These are phyloP conservation scores for Beta corolliflora DNA, from an alignment of 179 eudicot species.

Conservation along the genomic window DNA sequence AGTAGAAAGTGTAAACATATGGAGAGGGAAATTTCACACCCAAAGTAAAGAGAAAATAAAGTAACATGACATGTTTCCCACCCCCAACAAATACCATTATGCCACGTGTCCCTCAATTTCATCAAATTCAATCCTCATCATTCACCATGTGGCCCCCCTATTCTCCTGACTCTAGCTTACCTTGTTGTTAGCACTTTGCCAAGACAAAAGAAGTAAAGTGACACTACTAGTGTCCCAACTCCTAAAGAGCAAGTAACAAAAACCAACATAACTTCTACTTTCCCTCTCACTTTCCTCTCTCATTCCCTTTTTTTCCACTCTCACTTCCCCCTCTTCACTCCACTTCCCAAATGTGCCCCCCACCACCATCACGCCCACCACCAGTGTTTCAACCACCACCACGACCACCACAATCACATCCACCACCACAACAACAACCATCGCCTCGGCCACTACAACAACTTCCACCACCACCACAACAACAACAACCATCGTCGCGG, in stretches of 20 bases:
- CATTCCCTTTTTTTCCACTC: conserved; percentile 2
- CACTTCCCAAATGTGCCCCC: conserved; percentile 14
- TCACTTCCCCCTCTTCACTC: conserved; percentile 9
- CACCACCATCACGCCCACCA: conserved; percentile 24
- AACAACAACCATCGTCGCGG: conserved; percentile 10
- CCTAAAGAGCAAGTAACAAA: not conserved
- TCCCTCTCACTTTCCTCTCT: not conserved
- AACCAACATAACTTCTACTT: not conserved
- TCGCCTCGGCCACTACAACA: not conserved
- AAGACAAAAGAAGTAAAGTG: no score
- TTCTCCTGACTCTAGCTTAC: conserved; percentile 15
- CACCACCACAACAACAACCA: conserved; percentile 4
- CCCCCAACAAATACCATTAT: no score
- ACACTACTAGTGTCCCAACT: not conserved
- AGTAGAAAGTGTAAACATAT: no score
- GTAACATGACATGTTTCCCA: conserved; percentile 3
- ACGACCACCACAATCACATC: conserved; percentile 15
- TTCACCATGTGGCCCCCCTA: conserved; percentile 12
- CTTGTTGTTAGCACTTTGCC: conserved; percentile 25
- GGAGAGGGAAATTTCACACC: no score
- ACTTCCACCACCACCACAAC: conserved; percentile 8
- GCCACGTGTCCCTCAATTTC: not conserved
- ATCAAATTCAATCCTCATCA: conserved; percentile 5
- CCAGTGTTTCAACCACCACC: conserved; percentile 17
- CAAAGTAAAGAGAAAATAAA: not conserved